Evolutionary conservation across 2,329 filamentous ascomycete genomes (phyloP).

Genomic region (Aspergillus sp.): DNA sequence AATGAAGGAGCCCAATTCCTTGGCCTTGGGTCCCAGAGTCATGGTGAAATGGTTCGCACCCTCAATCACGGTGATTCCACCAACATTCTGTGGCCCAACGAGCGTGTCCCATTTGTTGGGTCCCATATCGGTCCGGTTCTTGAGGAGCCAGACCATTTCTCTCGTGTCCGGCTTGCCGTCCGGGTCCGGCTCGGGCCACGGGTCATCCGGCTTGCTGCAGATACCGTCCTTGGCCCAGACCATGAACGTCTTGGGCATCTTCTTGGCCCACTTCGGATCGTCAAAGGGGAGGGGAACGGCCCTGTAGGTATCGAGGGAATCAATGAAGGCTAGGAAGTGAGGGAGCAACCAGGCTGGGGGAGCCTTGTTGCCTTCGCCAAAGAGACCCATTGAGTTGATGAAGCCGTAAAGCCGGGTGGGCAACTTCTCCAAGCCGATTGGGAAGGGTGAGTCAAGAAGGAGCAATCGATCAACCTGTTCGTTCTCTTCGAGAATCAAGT

Average conservation of each 20-base stretch:
- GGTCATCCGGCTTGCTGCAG: conserved; percentile 45
- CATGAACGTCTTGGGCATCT: conserved; percentile 46
- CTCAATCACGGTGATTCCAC: conserved; percentile 35
- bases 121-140: conserved; percentile 51
- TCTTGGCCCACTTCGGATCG: conserved; percentile 31
- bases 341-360: conserved; percentile 53
- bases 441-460: conserved; percentile 67
- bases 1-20: conserved; percentile 34
- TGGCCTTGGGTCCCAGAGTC: conserved; percentile 32
- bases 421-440: conserved; percentile 67
- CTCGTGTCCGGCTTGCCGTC: conserved; percentile 46
- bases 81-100: conserved; percentile 41
- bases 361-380: conserved; percentile 47
- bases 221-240: conserved; percentile 54
- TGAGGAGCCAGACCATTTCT: conserved; percentile 53
- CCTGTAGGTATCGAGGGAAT: conserved; percentile 50
- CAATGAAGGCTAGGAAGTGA: conserved; percentile 54
- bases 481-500: conserved; percentile 56
- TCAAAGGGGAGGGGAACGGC: conserved; percentile 34
- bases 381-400: conserved; percentile 51
- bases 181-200: conserved; percentile 41
- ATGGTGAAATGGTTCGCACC: conserved; percentile 41
- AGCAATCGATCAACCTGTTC: conserved; percentile 62
- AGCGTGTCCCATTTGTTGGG: conserved; percentile 52
- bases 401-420: conserved; percentile 56